These are phyloP conservation scores for Fusarium falciforme DNA, from an alignment of 2,329 filamentous ascomycete genomes.

Conservation along the genomic window DNA sequence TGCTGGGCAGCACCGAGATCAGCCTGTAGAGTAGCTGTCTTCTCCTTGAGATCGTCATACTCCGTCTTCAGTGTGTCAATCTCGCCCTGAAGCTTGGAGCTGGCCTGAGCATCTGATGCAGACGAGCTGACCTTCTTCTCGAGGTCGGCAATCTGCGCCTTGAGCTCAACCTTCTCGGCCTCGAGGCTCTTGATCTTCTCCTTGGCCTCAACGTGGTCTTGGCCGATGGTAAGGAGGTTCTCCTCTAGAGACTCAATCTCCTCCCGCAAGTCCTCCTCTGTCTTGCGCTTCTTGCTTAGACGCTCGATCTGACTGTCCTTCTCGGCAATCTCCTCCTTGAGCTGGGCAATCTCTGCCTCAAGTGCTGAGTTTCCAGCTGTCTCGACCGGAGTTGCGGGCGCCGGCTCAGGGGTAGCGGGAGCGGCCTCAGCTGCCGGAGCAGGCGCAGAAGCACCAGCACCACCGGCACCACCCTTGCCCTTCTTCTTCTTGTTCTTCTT, in stretches of 20 bases:
- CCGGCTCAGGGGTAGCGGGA: slow-evolving; percentile 51
- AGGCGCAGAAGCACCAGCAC: slow-evolving; percentile 47
- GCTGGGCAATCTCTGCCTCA: slow-evolving; percentile 60
- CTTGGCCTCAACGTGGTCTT: slow-evolving; percentile 86
- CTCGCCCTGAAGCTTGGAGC: slow-evolving; percentile 69
- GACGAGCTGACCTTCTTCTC: slow-evolving; percentile 74
- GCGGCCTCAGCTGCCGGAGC: slow-evolving; percentile 47
- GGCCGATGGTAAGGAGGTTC: slow-evolving; percentile 80
- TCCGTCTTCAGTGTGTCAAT: slow-evolving; percentile 66
- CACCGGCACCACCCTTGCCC: slow-evolving; percentile 74
- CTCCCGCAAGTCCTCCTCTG: slow-evolving; percentile 82
- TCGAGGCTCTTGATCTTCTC: slow-evolving; percentile 79
- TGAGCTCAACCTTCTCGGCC: slow-evolving; percentile 74
- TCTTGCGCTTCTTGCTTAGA: slow-evolving; percentile 76
- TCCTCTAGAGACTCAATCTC: slow-evolving; percentile 88
- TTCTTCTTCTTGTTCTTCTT: slow-evolving; percentile 93
- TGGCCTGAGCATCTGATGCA: slow-evolving; percentile 53
- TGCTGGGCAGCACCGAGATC: slow-evolving; percentile 89
- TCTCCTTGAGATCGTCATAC: slow-evolving; percentile 76
- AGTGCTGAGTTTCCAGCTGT: slow-evolving; percentile 52
- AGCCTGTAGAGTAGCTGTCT: slow-evolving; percentile 77
- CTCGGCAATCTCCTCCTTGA: slow-evolving; percentile 66
- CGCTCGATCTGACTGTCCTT: slow-evolving; percentile 80
- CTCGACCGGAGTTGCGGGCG: slow-evolving; percentile 46
- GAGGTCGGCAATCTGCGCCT: slow-evolving; percentile 71